Evolutionary conservation across 257 asterid genomes (phyloP), one percentile per base, ranked within the genome.

Genomic region (Schizonepeta tenuifolia): DNA sequence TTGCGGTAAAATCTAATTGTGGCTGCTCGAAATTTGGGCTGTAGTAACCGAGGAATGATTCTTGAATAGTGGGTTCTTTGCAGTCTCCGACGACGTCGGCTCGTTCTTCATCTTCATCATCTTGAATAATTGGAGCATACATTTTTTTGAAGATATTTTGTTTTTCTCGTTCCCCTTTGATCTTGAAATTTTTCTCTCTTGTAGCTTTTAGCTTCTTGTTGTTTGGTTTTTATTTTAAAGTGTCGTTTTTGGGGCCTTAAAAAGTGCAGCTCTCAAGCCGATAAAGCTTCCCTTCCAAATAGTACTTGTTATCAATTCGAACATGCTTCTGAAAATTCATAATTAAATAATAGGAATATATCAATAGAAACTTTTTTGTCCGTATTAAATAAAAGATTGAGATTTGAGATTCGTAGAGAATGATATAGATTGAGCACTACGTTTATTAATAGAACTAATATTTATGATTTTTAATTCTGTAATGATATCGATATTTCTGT

Each of bases 71-170:
- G n/a, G n/a, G n/a, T 43, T 33, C 50, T 24, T 15, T 15, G 36
- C 54, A n/a, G 26, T 9, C 40, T 55, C 51, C 24, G 10, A 18
- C 6, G 50, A 35, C 69, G 57, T 72, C 75, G 75, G 43, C 31
- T 47, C 9, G 77, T 28, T 78, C 78, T 51, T 78, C 80, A 2
- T 67, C 78, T 33, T 67, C 78, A 65, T 73, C 74, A n/a, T n/a
- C n/a, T n/a, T n/a, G n/a, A n/a, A n/a, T n/a, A n/a, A 68, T 69
- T 38, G 71, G 77, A 54, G 61, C 64, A 68, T 75, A 73, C 83
- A 82, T 72, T 47, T 46, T 26, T 18, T 3, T 9, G 7, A 33
- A 46, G n/a, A 6, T 9, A 1, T 11, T 50, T 26, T 36, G 1
- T 15, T 5, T 14, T 7, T 43, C 31, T 1, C 6, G 28, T 8